Base-by-base conservation (phyloP, 306 rosid genomes). In the Malus asiatica region DNA sequence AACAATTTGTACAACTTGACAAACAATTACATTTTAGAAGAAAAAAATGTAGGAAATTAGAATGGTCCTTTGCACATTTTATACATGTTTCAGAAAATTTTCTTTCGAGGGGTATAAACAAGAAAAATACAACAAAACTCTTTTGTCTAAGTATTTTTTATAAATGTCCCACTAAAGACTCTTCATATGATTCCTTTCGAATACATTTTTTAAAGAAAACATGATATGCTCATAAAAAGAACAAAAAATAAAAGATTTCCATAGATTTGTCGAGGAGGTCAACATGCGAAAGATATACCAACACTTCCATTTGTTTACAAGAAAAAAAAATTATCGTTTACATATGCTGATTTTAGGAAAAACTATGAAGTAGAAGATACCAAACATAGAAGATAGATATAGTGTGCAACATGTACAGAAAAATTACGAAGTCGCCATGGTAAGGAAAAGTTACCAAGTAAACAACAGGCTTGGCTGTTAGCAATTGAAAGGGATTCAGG, bases 401-500 rank as follows among this genome's bases (percentile, higher is more conserved):
- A n/a, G 5, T 4, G 46, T 22, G 51, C 61, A 70, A 23, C 29
- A 44, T 6, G 9, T 14, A 75, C 6, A 5, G n/a, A 38, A 3
- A 29, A 45, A 48, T 52, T 48, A 19, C n/a, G 57, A 27, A 68
- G 70, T 60, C 51, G 22, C 15, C 42, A 8, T 3, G 19, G 16
- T 19, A 32, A 33, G 40, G 67, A 51, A 42, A 53, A 76, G 61
- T 79, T 83, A 95, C 99, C 93, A 95, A 82, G 87, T 92, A 95
- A 57, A 95, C 96, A 88, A 95, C 97, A 29, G 97, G 96, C 72
- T 95, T 95, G 77, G 99, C 99, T 48, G 97, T 89, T 44, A 95
- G 97, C 92, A 95, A 86, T 84, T 95, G 99, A 74, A 92, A 92
- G 72, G 97, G 80, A 89, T 95, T 95, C 65, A 92, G 63, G 81